Evolutionary conservation across 371 early-diverging fungal species (phyloP).

Genomic region (Mucor piriformis): DNA sequence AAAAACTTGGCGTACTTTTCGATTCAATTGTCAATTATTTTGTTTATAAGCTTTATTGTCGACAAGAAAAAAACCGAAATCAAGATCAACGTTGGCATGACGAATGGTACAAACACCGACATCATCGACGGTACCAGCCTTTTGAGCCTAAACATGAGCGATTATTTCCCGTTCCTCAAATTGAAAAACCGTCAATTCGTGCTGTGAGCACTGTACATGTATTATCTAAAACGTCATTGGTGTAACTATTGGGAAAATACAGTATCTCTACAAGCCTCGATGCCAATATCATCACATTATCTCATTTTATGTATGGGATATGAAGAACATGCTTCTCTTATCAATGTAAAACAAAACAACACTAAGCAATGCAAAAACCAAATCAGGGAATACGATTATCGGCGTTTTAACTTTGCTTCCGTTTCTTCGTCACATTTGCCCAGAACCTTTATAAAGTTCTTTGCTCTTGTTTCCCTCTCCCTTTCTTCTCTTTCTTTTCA

Average conservation of each 20-base stretch:
- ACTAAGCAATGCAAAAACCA: not conserved
- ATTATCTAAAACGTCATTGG: slow-evolving; percentile 2
- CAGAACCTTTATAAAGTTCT: not conserved
- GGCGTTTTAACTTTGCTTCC: not conserved
- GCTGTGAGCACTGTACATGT: no score
- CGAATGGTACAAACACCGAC: no score
- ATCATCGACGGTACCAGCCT: no score
- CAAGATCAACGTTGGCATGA: no score
- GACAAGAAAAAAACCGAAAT: no score
- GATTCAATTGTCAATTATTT: no score
- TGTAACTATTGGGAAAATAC: not conserved
- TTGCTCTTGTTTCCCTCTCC: slow-evolving; percentile 3
- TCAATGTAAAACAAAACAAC: not conserved
- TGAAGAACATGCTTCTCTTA: not conserved
- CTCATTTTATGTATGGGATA: not conserved
- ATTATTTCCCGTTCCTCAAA: no score
- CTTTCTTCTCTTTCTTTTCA: slow-evolving; percentile 3
- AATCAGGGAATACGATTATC: not conserved
- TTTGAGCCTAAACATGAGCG: no score
- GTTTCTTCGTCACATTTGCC: not conserved
- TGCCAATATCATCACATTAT: not conserved
- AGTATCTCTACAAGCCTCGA: not conserved
- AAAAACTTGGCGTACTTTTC: no score
- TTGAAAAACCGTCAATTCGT: no score
- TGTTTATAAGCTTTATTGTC: no score